These are phyloP conservation scores for Solanum appendiculatum DNA, from an alignment of 257 asterid species.

Conservation along the genomic window DNA sequence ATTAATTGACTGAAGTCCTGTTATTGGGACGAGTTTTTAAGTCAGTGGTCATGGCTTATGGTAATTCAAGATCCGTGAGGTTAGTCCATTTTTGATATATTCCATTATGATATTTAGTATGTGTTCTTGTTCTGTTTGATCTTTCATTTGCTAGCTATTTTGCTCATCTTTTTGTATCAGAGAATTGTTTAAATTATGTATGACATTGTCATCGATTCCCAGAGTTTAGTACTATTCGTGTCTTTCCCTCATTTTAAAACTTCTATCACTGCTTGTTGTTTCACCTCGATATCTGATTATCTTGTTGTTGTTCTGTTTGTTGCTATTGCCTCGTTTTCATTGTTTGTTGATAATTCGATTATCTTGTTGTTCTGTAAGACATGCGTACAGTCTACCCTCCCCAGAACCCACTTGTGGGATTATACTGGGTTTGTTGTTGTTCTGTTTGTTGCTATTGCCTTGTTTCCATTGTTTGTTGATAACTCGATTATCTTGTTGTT, in stretches of 20 bases:
- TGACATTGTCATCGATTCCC: background rate
- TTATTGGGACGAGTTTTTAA: slow-evolving; percentile 7
- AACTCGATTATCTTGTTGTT: background rate
- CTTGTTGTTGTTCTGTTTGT: background rate
- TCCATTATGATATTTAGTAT: background rate
- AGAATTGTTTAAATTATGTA: background rate
- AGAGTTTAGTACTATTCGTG: background rate
- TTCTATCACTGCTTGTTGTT: background rate
- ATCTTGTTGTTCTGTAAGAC: background rate
- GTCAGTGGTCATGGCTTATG: slow-evolving; percentile 42
- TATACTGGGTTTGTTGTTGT: background rate
- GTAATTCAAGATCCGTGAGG: slow-evolving; percentile 73
- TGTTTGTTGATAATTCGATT: background rate
- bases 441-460: background rate
- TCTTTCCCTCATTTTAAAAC: too few relatives aligned
- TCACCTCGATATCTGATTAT: background rate
- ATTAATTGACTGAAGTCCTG: background rate
- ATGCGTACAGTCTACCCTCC: background rate
- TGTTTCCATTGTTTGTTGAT: background rate
- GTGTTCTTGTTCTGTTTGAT: background rate
- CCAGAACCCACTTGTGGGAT: background rate
- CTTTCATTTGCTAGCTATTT: background rate
- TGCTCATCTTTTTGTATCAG: background rate
- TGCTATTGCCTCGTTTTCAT: background rate
- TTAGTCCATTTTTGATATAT: slow-evolving; percentile 6